Conservation (phyloP, 495 filamentous ascomycete genomes). For the Aspergillus sclerotioniger region DNA sequence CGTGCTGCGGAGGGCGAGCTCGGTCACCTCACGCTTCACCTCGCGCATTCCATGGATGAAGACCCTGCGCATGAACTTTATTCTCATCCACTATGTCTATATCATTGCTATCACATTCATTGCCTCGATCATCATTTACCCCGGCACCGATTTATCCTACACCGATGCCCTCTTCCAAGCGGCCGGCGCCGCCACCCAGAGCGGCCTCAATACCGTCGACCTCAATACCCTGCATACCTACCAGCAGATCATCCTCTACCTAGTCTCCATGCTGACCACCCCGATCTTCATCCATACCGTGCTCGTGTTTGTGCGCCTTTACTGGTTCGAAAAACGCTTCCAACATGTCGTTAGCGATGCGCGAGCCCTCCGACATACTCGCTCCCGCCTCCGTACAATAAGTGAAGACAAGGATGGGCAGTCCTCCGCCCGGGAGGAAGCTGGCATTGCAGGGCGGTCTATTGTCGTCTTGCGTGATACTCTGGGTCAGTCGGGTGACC, state of each 20-base stretch:
- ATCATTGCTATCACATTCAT: conserved; percentile 67
- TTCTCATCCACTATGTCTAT: conserved; percentile 82
- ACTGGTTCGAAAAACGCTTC: conserved; percentile 97
- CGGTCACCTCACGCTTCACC: conserved; percentile 22
- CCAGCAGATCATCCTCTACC: conserved; percentile 72
- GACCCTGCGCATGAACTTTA: conserved; percentile 74
- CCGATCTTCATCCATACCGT: conserved; percentile 87
- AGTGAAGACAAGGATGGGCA: conserved; percentile 47
- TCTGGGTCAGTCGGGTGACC: conserved; percentile 22
- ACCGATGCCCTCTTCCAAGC: conserved; percentile 89
- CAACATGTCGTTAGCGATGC: conserved; percentile 68
- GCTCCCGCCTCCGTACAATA: conserved; percentile 56
- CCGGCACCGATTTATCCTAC: conserved; percentile 61
- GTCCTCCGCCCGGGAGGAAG: conserved; percentile 53
- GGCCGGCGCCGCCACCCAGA: conserved; percentile 80
- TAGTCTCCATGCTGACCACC: conserved; percentile 71
- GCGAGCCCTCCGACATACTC: conserved; percentile 50
- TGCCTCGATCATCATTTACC: conserved; percentile 73
- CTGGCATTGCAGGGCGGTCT: conserved; percentile 65
- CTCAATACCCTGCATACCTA: conserved; percentile 71
- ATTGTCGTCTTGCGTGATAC: conserved; percentile 71
- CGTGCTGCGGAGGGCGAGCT: conserved; percentile 20
- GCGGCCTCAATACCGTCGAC: conserved; percentile 85
- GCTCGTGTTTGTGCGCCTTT: conserved; percentile 87
- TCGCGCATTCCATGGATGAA: conserved; percentile 34